Evolutionary conservation across 2,329 filamentous ascomycete genomes (phyloP), one percentile per base, ranked within the genome.

Genomic region (Paraconiothyrium sp.): DNA sequence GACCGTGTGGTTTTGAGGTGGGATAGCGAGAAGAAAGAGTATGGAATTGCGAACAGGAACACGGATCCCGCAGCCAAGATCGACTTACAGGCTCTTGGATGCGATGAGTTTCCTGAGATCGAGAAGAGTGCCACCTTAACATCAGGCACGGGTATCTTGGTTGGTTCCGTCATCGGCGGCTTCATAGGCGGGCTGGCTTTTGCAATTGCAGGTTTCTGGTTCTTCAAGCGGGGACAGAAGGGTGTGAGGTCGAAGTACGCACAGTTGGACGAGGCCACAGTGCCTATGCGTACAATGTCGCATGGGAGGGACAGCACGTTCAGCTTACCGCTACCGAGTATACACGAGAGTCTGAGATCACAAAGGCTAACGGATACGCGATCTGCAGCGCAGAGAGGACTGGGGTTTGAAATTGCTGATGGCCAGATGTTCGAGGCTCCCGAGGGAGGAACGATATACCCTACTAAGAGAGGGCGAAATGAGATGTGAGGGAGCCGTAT

Each of bases 341-440:
- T 58, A n/a, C 49, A 54, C 22, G 49, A 24, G 11, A 57, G 50
- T 22, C 20, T 61, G 13, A 34, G 52, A 13, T 51, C 58, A 9
- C 50, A 54, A 24, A 37, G 41, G n/a, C n/a, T 22, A 37, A 44
- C 22, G 22, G 43, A 48, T 39, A 34, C 54, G 47, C 37, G 30
- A 27, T 10, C 43, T 11, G 27, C 37, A 35, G 20, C 24, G 27
- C 37, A 44, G 30, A 30, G n/a, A n/a, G 54, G 49, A 60, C 54
- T 34, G 47, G 59, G 34, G 34, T 44, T 56, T 57, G 61, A 52
- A 46, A 37, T 46, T 10, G 52, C 54, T 27, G 64, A 64, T 16
- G 63, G 44, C n/a, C 55, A 61, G 24, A 54, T 70, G n/a, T 69
- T 59, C 39, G 65, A 70, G 54, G 68, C 66, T 9, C 68, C 68